Evolutionary conservation across 768 basidiomycete genomes (phyloP).

Genomic region (Crepidotus variabilis): DNA sequence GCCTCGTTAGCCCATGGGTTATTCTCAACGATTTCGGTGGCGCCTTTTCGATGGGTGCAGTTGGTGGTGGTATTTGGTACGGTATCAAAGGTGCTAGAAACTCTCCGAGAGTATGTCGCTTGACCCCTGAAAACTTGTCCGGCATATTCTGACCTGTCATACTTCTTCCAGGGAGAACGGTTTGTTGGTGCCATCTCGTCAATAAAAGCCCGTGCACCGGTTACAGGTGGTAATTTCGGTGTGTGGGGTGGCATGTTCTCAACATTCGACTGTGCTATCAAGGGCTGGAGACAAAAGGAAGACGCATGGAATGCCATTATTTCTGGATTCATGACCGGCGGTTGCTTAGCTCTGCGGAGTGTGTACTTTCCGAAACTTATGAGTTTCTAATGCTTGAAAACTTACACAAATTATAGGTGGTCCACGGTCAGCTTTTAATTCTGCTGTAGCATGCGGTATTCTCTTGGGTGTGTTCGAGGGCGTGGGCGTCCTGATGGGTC

Average conservation of each 20-base stretch:
- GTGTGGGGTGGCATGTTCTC: conserved; percentile 99
- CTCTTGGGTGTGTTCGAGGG: conserved; percentile 93
- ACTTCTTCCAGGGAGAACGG: conserved; percentile 73
- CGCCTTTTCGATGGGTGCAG: conserved; percentile 96
- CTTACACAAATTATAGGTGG: conserved; percentile 56
- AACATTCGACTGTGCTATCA: conserved; percentile 96
- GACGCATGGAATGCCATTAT: conserved; percentile 99
- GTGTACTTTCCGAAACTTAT: conserved; percentile 32
- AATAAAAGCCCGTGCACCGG: conserved; percentile 97
- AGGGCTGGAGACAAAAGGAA: conserved; percentile 95
- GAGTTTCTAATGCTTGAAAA: not conserved
- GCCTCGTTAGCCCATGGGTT: conserved; percentile 81
- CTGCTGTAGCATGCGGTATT: conserved; percentile 95
- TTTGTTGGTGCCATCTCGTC: conserved; percentile 91
- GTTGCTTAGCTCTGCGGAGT: conserved; percentile 93
- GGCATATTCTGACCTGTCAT: conserved; percentile 9
- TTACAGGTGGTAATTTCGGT: conserved; percentile 96
- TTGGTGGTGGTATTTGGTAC: conserved; percentile 98
- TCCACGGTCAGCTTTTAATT: conserved; percentile 84
- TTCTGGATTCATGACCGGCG: conserved; percentile 98
- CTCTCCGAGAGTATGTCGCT: conserved; percentile 75
- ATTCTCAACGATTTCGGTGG: conserved; percentile 98
- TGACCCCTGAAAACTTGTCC: not conserved
- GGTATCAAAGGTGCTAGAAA: conserved; percentile 97
- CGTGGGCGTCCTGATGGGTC: conserved; percentile 87